phyloP scores from a whole-genome alignment of 2,329 filamentous ascomycete species.

The Penicillium sp. region DNA sequence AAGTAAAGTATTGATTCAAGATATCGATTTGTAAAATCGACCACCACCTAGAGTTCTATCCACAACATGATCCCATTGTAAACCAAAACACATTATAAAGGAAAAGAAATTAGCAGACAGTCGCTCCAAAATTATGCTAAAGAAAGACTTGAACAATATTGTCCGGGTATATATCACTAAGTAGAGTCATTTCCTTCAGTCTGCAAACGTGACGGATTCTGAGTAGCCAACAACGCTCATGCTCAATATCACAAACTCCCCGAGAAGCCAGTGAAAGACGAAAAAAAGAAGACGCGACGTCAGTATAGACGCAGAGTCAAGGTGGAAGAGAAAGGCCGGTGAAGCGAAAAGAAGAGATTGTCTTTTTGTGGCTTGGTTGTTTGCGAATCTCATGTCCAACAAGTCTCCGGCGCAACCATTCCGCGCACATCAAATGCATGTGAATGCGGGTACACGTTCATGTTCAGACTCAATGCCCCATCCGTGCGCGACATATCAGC shows the following conservation, averaged over 20 bases:
- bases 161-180: slow-evolving; percentile 25
- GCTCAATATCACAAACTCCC: slow-evolving; percentile 16
- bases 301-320: slow-evolving; percentile 13
- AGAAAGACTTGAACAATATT: slow-evolving; percentile 11
- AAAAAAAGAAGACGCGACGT: not conserved
- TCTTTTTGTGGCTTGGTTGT: not conserved
- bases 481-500: slow-evolving; percentile 36
- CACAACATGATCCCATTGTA: not conserved
- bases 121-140: slow-evolving; percentile 15
- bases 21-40: not conserved
- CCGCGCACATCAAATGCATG: slow-evolving; percentile 39
- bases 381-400: slow-evolving; percentile 37
- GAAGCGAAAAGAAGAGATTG: not conserved
- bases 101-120: slow-evolving; percentile 9
- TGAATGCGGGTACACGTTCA: slow-evolving; percentile 40
- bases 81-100: not conserved
- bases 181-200: slow-evolving; percentile 11
- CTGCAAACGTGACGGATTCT: not conserved
- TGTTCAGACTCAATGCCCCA: slow-evolving; percentile 31
- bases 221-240: slow-evolving; percentile 22
- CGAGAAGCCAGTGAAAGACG: not conserved
- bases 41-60: not conserved
- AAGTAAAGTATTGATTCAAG: not conserved
- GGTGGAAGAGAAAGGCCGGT: not conserved
- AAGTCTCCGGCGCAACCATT: slow-evolving; percentile 41